Conservation (phyloP, 176 grass and related monocot species). For the Microstegium vimineum region DNA sequence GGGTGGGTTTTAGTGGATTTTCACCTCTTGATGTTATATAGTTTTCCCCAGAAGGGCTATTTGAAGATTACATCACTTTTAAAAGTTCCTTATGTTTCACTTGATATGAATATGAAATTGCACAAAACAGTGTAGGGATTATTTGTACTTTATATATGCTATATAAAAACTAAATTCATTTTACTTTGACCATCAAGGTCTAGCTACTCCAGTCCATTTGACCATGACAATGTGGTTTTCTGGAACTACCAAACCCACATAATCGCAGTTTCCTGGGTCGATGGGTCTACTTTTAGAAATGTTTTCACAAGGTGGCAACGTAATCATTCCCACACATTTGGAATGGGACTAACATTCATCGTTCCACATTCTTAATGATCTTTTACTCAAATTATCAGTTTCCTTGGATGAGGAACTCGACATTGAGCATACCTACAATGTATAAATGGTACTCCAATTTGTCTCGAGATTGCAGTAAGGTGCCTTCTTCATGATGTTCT, state of each 20-base stretch:
- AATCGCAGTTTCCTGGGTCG: not conserved
- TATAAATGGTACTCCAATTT: slow-evolving; percentile 11
- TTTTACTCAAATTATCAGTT: not conserved
- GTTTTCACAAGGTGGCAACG: not conserved
- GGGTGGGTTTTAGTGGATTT: not conserved
- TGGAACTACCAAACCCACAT: not conserved
- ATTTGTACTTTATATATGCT: not conserved
- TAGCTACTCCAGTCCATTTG: not conserved
- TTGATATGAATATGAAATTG: not conserved
- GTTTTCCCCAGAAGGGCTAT: not conserved
- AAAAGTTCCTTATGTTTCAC: not conserved
- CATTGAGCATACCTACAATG: not conserved
- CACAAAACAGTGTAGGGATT: not conserved
- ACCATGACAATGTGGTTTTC: not conserved
- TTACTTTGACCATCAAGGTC: not conserved
- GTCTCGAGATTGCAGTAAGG: not conserved
- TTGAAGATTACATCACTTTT: not conserved
- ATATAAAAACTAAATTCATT: not conserved
- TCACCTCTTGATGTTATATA: not conserved
- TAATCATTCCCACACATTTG: not conserved
- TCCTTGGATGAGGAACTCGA: not conserved
- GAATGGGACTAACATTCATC: not conserved
- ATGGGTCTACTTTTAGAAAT: not conserved
- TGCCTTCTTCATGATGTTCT: slow-evolving; percentile 27
- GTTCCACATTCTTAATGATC: not conserved